Base-by-base conservation (phyloP, 2,329 filamentous ascomycete species). In the Clonostachys solani region DNA sequence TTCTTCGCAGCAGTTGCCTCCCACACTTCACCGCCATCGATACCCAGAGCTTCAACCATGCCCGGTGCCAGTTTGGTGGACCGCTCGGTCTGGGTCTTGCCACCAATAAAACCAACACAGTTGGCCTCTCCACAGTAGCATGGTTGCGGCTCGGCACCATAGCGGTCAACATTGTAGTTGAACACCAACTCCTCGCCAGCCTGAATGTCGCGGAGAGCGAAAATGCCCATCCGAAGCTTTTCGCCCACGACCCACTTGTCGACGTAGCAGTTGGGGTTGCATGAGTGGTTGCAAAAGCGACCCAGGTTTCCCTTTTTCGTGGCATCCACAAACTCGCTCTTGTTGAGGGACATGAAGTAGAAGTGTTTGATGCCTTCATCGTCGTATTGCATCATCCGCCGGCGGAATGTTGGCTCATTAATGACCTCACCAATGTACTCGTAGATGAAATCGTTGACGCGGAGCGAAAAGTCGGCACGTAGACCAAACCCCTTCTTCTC, bases 361-460 rank as follows among this genome's bases (percentile, higher is more conserved):
- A 99, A 99, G 69, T 99, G 94, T 67, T 95, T 96, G 77, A 99
- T 96, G 51, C 92, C 92, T 65, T 97, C 90, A 43, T 94, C 81
- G 62, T 96, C 91, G 67, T 99, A 99, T 60, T 95, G 87, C 37
- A 90, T 73, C 84, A 95, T 96, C 51, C 94, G 89, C 49, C 84
- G 83, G 47, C 91, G 87, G 62, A 97, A 97, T 12, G 87, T 87
- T 33, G 82, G 79, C 68, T 99, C 92, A 58, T 95, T 92, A 64
- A 99, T 96, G 57, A 97, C 94, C 69, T 99, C 94, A 57, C 94
- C 94, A 57, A 99, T 92, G 66, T 99, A 99, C 70, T 99, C 94
- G 64, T 90, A 97, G 57, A 99, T 90, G 63, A 99, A 96, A 62
- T 96, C 90, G 62, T 95, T 84, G 18, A 88, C 75, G 52, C 86